Percentiles rank a stretch among this genome's conserved stretches.
phyloP scores from a whole-genome alignment of 1,284 basidiomycete species.

The Irpex sp. region DNA sequence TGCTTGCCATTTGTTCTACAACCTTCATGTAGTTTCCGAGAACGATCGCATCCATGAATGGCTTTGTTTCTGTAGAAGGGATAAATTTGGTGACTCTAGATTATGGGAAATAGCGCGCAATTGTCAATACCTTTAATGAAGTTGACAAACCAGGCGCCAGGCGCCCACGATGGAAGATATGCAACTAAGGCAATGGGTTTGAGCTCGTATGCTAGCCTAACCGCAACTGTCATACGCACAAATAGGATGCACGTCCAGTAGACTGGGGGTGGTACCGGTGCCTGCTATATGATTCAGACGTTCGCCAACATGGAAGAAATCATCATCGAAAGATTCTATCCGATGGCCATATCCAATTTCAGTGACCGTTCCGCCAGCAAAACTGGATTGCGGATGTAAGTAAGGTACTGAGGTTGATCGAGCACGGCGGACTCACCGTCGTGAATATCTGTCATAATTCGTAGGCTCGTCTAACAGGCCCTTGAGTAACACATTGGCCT shows the following conservation, averaged over 20 bases:
- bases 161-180: slow-evolving; percentile 23
- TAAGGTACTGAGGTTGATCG: too few relatives aligned
- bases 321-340: slow-evolving; percentile 20
- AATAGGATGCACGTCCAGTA: slow-evolving; percentile 20
- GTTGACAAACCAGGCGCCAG: slow-evolving; percentile 23
- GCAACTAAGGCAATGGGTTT: slow-evolving; percentile 12
- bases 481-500: background rate
- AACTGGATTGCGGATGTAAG: slow-evolving; percentile 8
- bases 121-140: slow-evolving; percentile 9
- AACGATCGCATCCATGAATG: background rate
- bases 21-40: background rate
- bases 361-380: slow-evolving; percentile 17
- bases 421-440: background rate
- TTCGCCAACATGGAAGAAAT: slow-evolving; percentile 18
- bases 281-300: slow-evolving; percentile 15
- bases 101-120: too few relatives aligned
- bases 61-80: background rate
- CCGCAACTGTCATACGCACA: slow-evolving; percentile 10
- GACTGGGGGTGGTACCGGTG: slow-evolving; percentile 13
- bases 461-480: background rate
- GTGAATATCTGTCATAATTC: background rate
- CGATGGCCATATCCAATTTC: slow-evolving; percentile 24
- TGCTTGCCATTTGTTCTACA: background rate
- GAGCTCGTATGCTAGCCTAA: too few relatives aligned
- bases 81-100: too few relatives aligned